Evolutionary conservation across 2,329 filamentous ascomycete genomes (phyloP).

Genomic region (Neoarthrinium moseri): DNA sequence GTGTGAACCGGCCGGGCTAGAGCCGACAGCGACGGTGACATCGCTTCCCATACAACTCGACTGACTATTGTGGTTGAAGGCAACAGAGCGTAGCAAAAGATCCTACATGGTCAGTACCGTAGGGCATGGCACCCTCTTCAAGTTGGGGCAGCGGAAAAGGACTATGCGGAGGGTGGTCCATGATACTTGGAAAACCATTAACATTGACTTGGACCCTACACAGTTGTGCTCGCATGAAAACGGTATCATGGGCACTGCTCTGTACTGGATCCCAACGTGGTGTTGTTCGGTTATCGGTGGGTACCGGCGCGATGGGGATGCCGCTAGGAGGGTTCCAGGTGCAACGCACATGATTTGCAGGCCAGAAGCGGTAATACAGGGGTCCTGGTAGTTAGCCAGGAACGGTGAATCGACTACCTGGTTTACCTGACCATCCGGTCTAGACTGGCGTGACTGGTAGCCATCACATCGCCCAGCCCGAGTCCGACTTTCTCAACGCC

Average conservation of each 20-base stretch:
- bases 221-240: no score
- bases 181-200: no score
- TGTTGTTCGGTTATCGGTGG: no score
- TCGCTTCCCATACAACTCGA: not conserved
- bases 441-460: not conserved
- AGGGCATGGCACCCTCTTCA: no score
- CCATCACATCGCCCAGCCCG: not conserved
- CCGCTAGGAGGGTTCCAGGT: no score
- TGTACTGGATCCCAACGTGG: no score
- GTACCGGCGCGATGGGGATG: no score
- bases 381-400: not conserved
- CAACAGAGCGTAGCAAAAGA: not conserved
- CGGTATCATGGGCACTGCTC: no score
- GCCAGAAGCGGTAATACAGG: not conserved
- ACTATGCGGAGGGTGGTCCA: no score
- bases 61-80: not conserved
- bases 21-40: not conserved
- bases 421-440: not conserved
- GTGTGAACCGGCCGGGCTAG: not conserved
- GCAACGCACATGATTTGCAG: not conserved
- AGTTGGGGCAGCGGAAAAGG: no score
- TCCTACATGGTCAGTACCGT: not conserved
- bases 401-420: constrained; percentile 7
- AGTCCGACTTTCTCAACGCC: not conserved
- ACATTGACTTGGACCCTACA: no score